Evolutionary conservation across 441 rosid genomes (phyloP).

Genomic region (Gossypium lobatum): DNA sequence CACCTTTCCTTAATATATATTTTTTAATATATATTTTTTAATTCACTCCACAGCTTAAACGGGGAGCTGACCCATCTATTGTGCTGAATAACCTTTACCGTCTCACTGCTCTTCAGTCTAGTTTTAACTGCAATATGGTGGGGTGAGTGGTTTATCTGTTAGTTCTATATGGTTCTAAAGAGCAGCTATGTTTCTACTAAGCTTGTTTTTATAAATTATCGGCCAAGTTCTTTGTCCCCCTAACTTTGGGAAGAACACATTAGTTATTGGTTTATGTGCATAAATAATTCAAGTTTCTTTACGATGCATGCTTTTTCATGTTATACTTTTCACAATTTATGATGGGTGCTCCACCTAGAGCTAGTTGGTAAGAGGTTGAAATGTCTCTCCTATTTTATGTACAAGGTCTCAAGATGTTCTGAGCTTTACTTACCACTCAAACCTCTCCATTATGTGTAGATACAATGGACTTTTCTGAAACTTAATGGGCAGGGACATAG

Average conservation of each 20-base stretch:
- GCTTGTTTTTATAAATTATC: background rate
- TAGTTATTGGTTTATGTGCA: background rate
- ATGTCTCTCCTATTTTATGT: background rate
- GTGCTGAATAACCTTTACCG: slow-evolving; percentile 85
- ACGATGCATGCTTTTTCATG: background rate
- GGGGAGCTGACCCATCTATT: slow-evolving; percentile 74
- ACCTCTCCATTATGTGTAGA: background rate
- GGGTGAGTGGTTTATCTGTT: slow-evolving; percentile 48
- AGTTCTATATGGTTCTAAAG: background rate
- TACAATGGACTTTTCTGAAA: background rate
- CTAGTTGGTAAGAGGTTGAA: slow-evolving; percentile 1
- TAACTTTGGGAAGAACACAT: background rate
- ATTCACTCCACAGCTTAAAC: slow-evolving; percentile 56
- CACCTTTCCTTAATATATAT: background rate
- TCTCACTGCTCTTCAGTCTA: slow-evolving; percentile 86
- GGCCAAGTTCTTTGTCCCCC: background rate
- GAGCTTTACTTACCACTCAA: background rate
- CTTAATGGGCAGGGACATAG: background rate
- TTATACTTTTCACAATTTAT: background rate
- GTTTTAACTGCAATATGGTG: slow-evolving; percentile 97
- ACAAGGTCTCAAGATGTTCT: background rate
- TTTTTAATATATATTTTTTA: background rate
- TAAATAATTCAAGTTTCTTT: background rate
- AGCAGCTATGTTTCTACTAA: background rate
- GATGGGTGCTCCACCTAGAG: background rate